These are phyloP conservation scores for Stygiomarasmius scandens DNA, from an alignment of 1,284 basidiomycete species.

Conservation along the genomic window DNA sequence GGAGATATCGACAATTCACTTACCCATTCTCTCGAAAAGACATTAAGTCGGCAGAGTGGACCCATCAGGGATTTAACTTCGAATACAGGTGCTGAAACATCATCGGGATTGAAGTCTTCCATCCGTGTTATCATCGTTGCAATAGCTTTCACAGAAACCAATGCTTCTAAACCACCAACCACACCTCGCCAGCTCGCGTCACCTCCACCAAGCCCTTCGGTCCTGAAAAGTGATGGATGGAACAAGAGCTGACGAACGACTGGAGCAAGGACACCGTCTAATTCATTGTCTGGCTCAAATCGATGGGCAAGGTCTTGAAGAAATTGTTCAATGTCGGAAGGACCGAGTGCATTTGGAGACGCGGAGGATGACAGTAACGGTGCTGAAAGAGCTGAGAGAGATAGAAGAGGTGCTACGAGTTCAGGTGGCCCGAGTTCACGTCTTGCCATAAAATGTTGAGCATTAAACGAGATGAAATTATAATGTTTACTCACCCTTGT, in stretches of 20 bases:
- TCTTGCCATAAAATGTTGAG: constrained; percentile 37
- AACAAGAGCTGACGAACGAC: constrained; percentile 62
- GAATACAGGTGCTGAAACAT: constrained; percentile 61
- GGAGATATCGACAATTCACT: constrained; percentile 25
- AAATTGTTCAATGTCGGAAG: constrained; percentile 70
- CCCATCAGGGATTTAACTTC: constrained; percentile 76
- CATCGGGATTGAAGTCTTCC: constrained; percentile 69
- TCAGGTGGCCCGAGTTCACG: constrained; percentile 76
- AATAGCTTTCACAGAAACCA: constrained; percentile 83
- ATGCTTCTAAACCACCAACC: constrained; percentile 77
- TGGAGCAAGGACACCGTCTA: constrained; percentile 58
- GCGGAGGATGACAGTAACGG: constrained; percentile 57
- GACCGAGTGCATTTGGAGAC: constrained; percentile 41
- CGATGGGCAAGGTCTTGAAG: constrained; percentile 71
- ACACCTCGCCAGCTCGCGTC: constrained; percentile 87
- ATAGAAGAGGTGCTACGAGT: constrained; percentile 77
- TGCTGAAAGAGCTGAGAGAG: constrained; percentile 61
- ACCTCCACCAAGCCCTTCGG: constrained; percentile 68
- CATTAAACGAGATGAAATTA: constrained; percentile 7
- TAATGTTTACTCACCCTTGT: constrained; percentile 52
- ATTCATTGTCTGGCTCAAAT: constrained; percentile 65
- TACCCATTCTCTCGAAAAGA: constrained; percentile 89
- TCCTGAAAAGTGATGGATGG: constrained; percentile 61
- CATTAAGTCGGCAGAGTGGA: constrained; percentile 78
- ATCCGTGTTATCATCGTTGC: constrained; percentile 78